phyloP scores from a whole-genome alignment of 176 grass and related monocot species.

The Juncus inflexus region DNA sequence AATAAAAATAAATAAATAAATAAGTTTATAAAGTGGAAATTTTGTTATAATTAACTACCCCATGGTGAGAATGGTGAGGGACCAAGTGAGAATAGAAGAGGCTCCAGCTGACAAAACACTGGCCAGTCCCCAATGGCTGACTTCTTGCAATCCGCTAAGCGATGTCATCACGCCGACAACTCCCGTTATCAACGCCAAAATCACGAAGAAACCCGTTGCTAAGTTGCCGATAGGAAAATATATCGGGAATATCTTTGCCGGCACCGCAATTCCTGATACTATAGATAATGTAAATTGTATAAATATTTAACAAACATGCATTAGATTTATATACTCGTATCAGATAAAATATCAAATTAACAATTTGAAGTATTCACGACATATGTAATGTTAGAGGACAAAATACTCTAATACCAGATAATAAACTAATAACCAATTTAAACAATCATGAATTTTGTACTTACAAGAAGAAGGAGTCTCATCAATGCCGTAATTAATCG shows the following conservation, averaged over 20 bases:
- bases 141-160: slow-evolving; percentile 64
- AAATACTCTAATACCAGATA: background rate
- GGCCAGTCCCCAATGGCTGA: slow-evolving; percentile 27
- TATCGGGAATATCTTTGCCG: slow-evolving; percentile 79
- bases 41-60: slow-evolving; percentile 38
- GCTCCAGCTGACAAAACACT: slow-evolving; percentile 65
- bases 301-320: background rate
- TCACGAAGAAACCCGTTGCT: slow-evolving; percentile 90
- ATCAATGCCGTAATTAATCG: slow-evolving; percentile 82
- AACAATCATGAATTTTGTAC: background rate
- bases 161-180: slow-evolving; percentile 77
- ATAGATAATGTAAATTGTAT: slow-evolving; percentile 1
- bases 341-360: too few species aligned
- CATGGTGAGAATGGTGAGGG: slow-evolving; percentile 82
- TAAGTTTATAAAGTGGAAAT: background rate
- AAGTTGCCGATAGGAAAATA: slow-evolving; percentile 95
- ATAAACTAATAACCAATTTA: background rate
- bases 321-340: too few species aligned
- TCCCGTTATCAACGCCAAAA: slow-evolving; percentile 63
- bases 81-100: slow-evolving; percentile 57
- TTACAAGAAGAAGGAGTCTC: slow-evolving; percentile 44
- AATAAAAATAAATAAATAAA: background rate
- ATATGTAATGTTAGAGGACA: background rate
- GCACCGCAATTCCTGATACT: slow-evolving; percentile 40
- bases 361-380: background rate